These are phyloP conservation scores for Chlorophyllum brunneum DNA, from an alignment of 768 basidiomycete species.

Conservation along the genomic window DNA sequence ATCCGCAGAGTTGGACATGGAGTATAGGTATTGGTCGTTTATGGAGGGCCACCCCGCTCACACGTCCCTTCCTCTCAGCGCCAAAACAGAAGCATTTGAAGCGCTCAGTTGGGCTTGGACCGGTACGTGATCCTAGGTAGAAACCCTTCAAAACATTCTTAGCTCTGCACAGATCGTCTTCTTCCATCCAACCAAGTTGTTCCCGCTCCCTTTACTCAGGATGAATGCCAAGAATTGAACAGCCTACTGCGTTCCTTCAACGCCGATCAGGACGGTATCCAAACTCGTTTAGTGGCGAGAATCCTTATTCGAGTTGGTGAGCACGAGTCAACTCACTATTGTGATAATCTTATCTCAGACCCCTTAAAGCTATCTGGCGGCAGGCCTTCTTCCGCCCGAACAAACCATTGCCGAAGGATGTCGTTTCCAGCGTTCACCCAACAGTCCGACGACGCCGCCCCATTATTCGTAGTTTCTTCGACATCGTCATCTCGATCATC, in stretches of 20 bases:
- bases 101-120: conserved; percentile 80
- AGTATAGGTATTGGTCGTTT: conserved; percentile 80
- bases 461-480: conserved; percentile 47
- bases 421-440: conserved; percentile 23
- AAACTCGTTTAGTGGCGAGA: conserved; percentile 61
- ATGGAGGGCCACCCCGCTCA: conserved; percentile 80
- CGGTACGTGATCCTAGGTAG: conserved; percentile 31
- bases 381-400: conserved; percentile 67
- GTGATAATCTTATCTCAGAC: background rate
- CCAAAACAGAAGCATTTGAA: conserved; percentile 68
- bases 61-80: conserved; percentile 47
- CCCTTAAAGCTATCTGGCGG: conserved; percentile 56
- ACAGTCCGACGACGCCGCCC: conserved; percentile 28
- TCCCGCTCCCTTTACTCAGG: conserved; percentile 67
- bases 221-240: conserved; percentile 75
- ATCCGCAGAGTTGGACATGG: conserved; percentile 62
- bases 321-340: conserved; percentile 19
- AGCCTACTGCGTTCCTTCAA: conserved; percentile 41
- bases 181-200: conserved; percentile 54
- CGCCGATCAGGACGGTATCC: conserved; percentile 35
- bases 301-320: conserved; percentile 65
- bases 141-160: background rate
- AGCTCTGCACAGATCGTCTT: conserved; percentile 49
- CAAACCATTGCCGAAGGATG: conserved; percentile 60
- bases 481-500: conserved; percentile 57